Base-by-base conservation (phyloP, 1,139 yeast species). In the Dujonia santamariae region DNA sequence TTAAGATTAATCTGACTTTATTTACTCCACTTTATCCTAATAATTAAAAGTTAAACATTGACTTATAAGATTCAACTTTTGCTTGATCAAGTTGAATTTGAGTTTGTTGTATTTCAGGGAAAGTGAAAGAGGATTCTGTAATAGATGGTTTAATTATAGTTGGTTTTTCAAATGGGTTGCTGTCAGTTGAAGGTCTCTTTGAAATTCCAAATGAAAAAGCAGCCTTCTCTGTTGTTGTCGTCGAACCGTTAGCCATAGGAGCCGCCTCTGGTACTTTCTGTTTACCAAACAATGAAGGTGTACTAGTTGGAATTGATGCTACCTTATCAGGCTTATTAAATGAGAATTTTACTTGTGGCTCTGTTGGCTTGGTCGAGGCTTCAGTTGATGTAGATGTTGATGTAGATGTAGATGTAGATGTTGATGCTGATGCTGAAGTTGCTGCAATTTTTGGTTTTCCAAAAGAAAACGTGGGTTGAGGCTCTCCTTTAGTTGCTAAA, bases 41-140 rank as follows among this genome's bases (percentile, higher is more conserved):
- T n/a, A n/a, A n/a, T n/a, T 50, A 53, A 40, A 64, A 64, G 20
- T 51, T 46, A 40, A 60, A 64, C 32, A 53, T 38, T 11, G 46
- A 34, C 38, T 59, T 61, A 39, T 47, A 61, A 26, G 47, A 42
- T 19, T 52, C 52, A 14, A 65, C 67, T 43, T 58, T 54, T 3
- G 41, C 40, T 13, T 41, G 39, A 37, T 65, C 58, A 31, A 63
- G 45, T 2, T 28, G 35, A 15, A 50, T 61, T 7, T 35, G 30
- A 11, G 53, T 36, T 5, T 54, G 45, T 4, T 52, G 45, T 13
- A 61, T 59, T 15, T 54, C 53, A 1, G 72, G 72, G 29, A 67
- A 60, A 20, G n/a, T 11, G 11, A 25, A 22, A 5, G 5, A n/a
- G 12, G 12, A 22, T 6, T 6, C 25, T 11, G 25, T 6, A 22